These are phyloP conservation scores for Avena eriantha DNA, from an alignment of 176 grass and related monocot genomes.

Conservation along the genomic window DNA sequence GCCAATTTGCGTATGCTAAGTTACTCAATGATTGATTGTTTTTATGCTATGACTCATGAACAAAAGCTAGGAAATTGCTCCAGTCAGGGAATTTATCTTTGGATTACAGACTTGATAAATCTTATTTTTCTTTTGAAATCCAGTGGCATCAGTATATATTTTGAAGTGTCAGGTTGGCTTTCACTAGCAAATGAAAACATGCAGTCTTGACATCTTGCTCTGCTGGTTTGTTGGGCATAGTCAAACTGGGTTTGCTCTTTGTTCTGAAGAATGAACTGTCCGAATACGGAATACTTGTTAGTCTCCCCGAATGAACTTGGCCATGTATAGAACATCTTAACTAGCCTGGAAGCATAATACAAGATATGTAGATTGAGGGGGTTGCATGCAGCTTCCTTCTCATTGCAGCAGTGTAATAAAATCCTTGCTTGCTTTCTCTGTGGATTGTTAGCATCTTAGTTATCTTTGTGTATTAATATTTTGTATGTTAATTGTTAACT, in stretches of 20 bases:
- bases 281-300: conserved; percentile 1
- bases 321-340: background rate
- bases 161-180: conserved; percentile 6
- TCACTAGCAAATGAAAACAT: conserved; percentile 11
- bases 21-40: background rate
- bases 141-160: background rate
- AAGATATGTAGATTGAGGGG: background rate
- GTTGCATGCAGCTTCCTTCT: background rate
- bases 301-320: background rate
- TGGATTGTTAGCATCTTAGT: conserved; percentile 17
- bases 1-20: background rate
- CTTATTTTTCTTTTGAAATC: background rate
- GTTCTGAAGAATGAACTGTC: conserved; percentile 9
- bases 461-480: conserved; percentile 27
- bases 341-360: background rate
- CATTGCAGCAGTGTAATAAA: background rate
- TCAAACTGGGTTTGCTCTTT: background rate
- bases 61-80: background rate
- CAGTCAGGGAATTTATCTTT: background rate
- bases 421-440: conserved; percentile 13
- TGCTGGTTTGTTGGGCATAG: conserved; percentile 7
- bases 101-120: background rate
- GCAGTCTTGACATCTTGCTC: background rate
- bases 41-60: background rate
- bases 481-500: background rate